Evolutionary conservation across 371 early-diverging fungal species (phyloP), one percentile per base, ranked within the genome.

Genomic region (Batrachochytrium dendrobatidis): DNA sequence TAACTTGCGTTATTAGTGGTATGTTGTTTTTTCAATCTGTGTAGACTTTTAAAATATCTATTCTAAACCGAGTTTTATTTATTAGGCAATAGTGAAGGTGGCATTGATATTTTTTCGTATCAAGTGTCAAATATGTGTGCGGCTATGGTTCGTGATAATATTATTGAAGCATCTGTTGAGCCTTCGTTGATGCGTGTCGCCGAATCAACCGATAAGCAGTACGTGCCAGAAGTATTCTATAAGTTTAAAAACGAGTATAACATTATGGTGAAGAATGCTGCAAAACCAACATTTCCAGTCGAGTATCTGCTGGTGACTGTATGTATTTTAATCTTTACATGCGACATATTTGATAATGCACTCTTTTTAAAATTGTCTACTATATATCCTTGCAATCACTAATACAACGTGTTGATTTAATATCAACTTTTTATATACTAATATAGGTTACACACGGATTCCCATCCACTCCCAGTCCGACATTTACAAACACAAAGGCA

Each of bases 181-280:
- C 95, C 98, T 0, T 76, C 82, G 7, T 75, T 87, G 35, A 86
- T 98, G 86, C 82, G 90, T 7, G 93, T 98, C n/a, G 77, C 79
- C 63, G 86, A 88, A 55, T 77, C 87, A 26, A 83, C 87, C 4
- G 35, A 58, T 26, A 81, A 83, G 55, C 84, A 87, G 6, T 98
- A 96, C 67, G 89, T 98, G 5, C 98, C 96, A 2, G 98, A 98
- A 50, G 88, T 98, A 3, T 91, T 94, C 65, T 98, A 92, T 81
- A 88, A 88, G 70, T 91, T 85, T 71, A 90, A 86, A 68, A 95
- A 98, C 75, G 87, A 94, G 68, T 98, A 98, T 71, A 85, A 86
- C 32, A 76, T 90, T 20, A 74, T 82, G 30, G 97, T 95, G 0
- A 80, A 90, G 53, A 85, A 92, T 57, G 67, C 73, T 8, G 82